A percentile compares a stretch with the other conserved stretches of the same genome.
These are phyloP conservation scores for Cenchrus fungigraminus DNA, from an alignment of 176 grass and related monocot genomes.

Conservation along the genomic window DNA sequence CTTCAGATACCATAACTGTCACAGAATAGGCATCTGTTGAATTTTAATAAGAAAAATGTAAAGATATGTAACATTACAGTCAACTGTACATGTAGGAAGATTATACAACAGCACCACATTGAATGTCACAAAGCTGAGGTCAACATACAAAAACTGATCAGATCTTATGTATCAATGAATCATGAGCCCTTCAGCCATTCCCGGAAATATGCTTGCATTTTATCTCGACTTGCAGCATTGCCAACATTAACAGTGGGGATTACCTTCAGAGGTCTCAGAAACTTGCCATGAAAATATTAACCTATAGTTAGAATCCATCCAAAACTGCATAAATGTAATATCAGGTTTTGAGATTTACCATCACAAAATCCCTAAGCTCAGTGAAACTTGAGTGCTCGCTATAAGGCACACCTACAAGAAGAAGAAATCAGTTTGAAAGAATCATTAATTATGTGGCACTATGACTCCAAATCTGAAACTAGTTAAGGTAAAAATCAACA, in stretches of 20 bases:
- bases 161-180: conserved; percentile 42
- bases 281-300: conserved; percentile 40
- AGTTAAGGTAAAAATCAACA: background rate
- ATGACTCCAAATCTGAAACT: background rate
- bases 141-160: background rate
- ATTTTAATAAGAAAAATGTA: background rate
- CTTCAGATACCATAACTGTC: background rate
- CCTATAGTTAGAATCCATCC: conserved; percentile 33
- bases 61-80: conserved; percentile 24
- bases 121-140: background rate
- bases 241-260: conserved; percentile 69
- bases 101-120: conserved; percentile 5
- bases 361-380: conserved; percentile 75
- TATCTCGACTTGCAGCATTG: conserved; percentile 50
- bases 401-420: conserved; percentile 77
- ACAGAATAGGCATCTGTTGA: conserved; percentile 14
- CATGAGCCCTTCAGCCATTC: conserved; percentile 59
- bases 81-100: conserved; percentile 18
- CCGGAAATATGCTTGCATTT: conserved; percentile 61
- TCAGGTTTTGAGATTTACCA: conserved; percentile 42
- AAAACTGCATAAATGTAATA: conserved; percentile 14
- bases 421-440: conserved; percentile 40
- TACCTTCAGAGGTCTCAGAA: conserved; percentile 58
- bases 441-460: background rate
- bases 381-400: conserved; percentile 83